phyloP scores from a whole-genome alignment of 23 red algal species.

The Gracilaria domingensis region DNA sequence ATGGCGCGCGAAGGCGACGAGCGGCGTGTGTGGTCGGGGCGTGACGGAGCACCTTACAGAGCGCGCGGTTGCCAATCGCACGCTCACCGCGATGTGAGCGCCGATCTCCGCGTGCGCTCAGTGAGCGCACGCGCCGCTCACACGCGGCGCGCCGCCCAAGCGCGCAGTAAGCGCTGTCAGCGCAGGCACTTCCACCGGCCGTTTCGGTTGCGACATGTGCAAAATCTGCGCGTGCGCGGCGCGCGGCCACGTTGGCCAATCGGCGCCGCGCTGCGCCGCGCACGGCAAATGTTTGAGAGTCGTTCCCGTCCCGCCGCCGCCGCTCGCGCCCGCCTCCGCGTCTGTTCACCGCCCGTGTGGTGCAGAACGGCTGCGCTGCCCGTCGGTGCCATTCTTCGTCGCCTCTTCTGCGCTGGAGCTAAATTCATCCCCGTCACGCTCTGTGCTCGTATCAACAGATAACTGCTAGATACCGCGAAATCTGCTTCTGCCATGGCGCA shows the following conservation, averaged over 20 bases:
- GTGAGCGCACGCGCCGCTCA: neutral
- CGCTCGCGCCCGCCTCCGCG: neutral
- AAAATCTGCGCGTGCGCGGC: conserved; percentile 10
- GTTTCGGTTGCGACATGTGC: conserved; percentile 6
- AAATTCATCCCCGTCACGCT: neutral
- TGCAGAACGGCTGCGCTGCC: neutral
- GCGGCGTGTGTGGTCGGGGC: neutral
- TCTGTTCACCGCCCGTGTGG: neutral
- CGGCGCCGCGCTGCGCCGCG: neutral
- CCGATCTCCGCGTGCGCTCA: too few relatives aligned
- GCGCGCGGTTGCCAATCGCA: neutral
- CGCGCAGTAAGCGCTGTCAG: neutral
- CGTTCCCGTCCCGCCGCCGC: neutral
- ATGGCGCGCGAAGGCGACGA: conserved; percentile 1
- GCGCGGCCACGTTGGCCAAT: conserved; percentile 23
- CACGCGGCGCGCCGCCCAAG: neutral
- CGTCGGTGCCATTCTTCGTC: neutral
- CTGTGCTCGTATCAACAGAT: neutral
- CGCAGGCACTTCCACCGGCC: neutral
- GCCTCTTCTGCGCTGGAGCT: neutral
- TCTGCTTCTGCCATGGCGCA: neutral
- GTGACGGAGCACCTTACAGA: conserved; percentile 18
- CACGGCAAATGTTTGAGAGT: neutral
- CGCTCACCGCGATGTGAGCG: neutral
- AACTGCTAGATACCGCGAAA: too few relatives aligned